Base-by-base conservation (phyloP, 2,329 filamentous ascomycete genomes). In the Fusarium nematophilum region DNA sequence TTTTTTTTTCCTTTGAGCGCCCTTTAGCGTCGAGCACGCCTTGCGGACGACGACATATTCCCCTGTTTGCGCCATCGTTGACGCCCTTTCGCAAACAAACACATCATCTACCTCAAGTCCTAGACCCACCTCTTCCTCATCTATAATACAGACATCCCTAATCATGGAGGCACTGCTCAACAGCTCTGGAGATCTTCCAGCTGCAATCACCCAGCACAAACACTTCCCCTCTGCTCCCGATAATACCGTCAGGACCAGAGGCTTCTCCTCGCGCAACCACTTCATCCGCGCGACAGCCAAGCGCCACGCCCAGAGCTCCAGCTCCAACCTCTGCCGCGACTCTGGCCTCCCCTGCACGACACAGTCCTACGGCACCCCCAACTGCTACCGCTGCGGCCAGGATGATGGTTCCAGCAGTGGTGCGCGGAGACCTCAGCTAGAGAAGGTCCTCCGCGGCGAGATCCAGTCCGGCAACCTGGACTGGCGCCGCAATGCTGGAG, bases 211-310 rank as follows among this genome's bases (percentile, higher is more conserved):
- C 13, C 48, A 67, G 30, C 44, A 66, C 26, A 64, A 63, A 38
- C 66, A 69, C 39, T 59, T 69, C 10, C 64, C 55, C 9, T 17
- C 51, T 3, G 42, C 30, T 31, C 33, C 29, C 17, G 33, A 51
- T 25, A 62, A 47, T 11, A 17, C 31, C 11, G n/a, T 46, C n/a
- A 67, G 50, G 25, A 48, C 56, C 9, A 45, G 57, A n/a, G 40
- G 49, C 9, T 60, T 65, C 13, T 67, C 59, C 17, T 65, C 67
- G 5, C 66, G 61, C 45, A 72, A 70, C 45, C 68, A 74, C 49
- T 61, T 72, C 25, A 57, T 75, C 50, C 73, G 73, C 48, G 70
- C 68, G 38, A 66, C 67, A 31, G 72, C 72, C 14, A 74, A 74
- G 54, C 70, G 69, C 13, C 65, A 72, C 36, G 67, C 65, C 13